A percentile compares a stretch with the other conserved stretches of the same genome.
Conservation (phyloP, 176 grass and related monocot species). For the Ananas comosus region DNA sequence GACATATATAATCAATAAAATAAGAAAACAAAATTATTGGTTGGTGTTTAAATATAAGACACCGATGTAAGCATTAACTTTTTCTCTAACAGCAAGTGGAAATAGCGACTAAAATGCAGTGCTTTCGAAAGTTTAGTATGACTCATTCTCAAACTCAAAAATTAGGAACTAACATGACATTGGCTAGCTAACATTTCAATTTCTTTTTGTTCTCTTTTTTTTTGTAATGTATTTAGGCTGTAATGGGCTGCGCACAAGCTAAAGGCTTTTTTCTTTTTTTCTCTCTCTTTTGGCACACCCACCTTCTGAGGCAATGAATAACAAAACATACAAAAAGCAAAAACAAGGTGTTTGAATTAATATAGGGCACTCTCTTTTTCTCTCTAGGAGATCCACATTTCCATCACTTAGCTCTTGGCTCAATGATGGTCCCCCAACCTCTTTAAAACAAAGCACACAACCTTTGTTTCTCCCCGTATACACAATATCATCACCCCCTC, state of each 20-base stretch:
- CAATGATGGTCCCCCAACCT: slow-evolving; percentile 44
- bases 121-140: too few species aligned
- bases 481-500: background rate
- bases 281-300: background rate
- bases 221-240: too few species aligned
- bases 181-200: too few species aligned
- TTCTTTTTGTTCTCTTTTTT: too few species aligned
- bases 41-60: too few species aligned
- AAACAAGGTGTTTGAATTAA: background rate
- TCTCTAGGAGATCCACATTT: background rate
- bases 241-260: background rate
- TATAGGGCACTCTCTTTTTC: background rate
- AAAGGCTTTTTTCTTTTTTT: slow-evolving; percentile 5
- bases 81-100: too few species aligned
- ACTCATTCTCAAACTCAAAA: too few species aligned
- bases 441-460: slow-evolving; percentile 19
- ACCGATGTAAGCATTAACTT: too few species aligned
- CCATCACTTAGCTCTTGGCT: slow-evolving; percentile 20
- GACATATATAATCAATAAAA: too few species aligned
- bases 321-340: slow-evolving; percentile 31
- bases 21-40: too few species aligned
- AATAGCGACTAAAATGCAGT: too few species aligned
- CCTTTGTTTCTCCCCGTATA: slow-evolving; percentile 39
- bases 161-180: too few species aligned
- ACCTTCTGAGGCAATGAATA: slow-evolving; percentile 43